A percentile compares a stretch with the other conserved stretches of the same genome.
Conservation (phyloP, 306 rosid genomes). For the Cucurbita pepo region DNA sequence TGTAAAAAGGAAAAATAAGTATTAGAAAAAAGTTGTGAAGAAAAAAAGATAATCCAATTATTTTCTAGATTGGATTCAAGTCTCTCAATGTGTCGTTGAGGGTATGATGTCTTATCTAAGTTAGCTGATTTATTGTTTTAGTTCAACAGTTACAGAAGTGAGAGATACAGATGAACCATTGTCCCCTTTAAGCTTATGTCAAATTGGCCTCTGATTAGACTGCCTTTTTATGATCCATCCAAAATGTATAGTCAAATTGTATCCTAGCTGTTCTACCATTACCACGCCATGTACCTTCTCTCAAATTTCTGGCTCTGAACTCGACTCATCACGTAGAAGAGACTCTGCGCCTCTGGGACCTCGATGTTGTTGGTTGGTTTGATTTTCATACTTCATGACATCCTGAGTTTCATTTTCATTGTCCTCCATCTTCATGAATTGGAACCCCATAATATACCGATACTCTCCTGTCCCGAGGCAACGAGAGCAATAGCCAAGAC, state of each 20-base stretch:
- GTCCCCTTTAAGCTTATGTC: too few relatives aligned
- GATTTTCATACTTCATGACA: conserved; percentile 11
- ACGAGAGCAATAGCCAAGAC: conserved; percentile 65
- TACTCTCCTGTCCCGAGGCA: conserved; percentile 90
- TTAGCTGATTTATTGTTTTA: too few relatives aligned
- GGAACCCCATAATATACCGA: conserved; percentile 72
- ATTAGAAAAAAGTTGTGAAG: too few relatives aligned
- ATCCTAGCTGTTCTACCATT: background rate
- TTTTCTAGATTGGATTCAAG: too few relatives aligned
- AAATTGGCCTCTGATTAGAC: too few relatives aligned
- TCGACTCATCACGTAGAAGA: background rate
- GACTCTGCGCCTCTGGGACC: conserved; percentile 8
- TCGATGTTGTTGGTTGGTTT: background rate
- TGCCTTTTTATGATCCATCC: background rate
- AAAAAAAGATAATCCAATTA: too few relatives aligned
- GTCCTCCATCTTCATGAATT: conserved; percentile 44
- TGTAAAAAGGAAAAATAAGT: too few relatives aligned
- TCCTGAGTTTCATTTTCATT: conserved; percentile 16
- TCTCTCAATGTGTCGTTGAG: too few relatives aligned
- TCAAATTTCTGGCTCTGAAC: background rate
- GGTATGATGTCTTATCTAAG: too few relatives aligned
- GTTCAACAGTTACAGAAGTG: too few relatives aligned
- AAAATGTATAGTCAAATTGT: background rate
- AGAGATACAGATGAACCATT: too few relatives aligned
- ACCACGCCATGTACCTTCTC: background rate